phyloP scores from a whole-genome alignment of 768 basidiomycete genomes.

The Baorangia bicolor region DNA sequence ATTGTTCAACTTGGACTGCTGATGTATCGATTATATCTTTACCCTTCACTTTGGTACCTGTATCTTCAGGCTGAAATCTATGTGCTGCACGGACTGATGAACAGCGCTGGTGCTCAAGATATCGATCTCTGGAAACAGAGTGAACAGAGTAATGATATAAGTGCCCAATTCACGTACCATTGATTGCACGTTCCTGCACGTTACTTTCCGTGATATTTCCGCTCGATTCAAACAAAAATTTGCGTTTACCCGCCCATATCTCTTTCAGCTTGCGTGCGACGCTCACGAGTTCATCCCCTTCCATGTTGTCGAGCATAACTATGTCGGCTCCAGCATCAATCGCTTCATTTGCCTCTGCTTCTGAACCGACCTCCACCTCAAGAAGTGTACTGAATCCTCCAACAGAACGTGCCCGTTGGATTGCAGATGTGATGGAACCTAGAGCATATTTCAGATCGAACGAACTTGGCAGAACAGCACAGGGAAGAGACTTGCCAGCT shows the following conservation, averaged over 20 bases:
- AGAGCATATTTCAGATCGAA: conserved; percentile 5
- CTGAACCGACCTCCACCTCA: conserved; percentile 89
- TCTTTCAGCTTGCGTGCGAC: conserved; percentile 72
- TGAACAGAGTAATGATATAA: neutral
- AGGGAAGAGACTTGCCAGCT: conserved; percentile 52
- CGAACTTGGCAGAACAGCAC: neutral
- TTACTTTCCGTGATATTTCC: conserved; percentile 93
- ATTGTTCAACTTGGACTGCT: conserved; percentile 54
- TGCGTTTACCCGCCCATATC: conserved; percentile 77
- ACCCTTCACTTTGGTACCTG: conserved; percentile 53
- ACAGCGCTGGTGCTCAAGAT: conserved; percentile 90
- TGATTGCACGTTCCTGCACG: conserved; percentile 73
- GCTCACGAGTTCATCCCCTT: conserved; percentile 65
- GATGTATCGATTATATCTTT: conserved; percentile 14
- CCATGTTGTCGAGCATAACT: conserved; percentile 94
- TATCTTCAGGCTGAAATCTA: conserved; percentile 97
- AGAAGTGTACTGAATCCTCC: conserved; percentile 90
- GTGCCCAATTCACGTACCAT: conserved; percentile 50
- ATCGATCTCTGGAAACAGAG: conserved; percentile 72
- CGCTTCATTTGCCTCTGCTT: conserved; percentile 94
- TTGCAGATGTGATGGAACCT: conserved; percentile 91
- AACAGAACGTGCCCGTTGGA: conserved; percentile 80
- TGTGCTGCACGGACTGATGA: conserved; percentile 89
- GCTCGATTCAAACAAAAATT: conserved; percentile 90
- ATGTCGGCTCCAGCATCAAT: conserved; percentile 94